Conservation (phyloP, 108 stramenopile species). For the Chaetoceros muelleri region DNA sequence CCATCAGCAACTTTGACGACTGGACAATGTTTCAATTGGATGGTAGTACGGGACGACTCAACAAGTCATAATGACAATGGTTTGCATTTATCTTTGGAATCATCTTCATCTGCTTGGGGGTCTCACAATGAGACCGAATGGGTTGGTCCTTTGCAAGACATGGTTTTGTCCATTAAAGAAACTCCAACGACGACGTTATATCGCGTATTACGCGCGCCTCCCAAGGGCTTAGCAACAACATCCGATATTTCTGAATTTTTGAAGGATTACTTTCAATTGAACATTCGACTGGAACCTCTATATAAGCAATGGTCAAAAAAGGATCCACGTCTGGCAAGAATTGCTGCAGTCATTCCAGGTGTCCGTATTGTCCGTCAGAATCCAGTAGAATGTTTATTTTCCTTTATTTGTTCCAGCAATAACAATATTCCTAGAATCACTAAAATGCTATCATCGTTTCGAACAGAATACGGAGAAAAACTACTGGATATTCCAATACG, state of each 20-base stretch:
- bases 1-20: constrained; percentile 75
- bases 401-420: constrained; percentile 96
- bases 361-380: constrained; percentile 88
- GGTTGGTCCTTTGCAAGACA: constrained; percentile 51
- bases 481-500: constrained; percentile 33
- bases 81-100: background rate
- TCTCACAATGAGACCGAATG: constrained; percentile 75
- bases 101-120: constrained; percentile 66
- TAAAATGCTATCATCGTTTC: constrained; percentile 75
- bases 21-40: constrained; percentile 82
- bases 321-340: constrained; percentile 43
- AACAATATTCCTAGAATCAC: constrained; percentile 98
- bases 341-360: constrained; percentile 72
- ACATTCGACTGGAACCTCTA: constrained; percentile 39
- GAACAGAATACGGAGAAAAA: constrained; percentile 61
- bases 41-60: constrained; percentile 23
- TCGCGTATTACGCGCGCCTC: constrained; percentile 41
- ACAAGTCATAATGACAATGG: constrained; percentile 1
- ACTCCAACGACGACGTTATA: constrained; percentile 61
- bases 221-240: constrained; percentile 8
- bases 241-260: constrained; percentile 25
- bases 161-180: constrained; percentile 62
- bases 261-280: constrained; percentile 63
- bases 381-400: constrained; percentile 92
- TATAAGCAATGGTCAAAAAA: constrained; percentile 64